Evolutionary conservation across 176 grass and related monocot genomes (phyloP).

Genomic region (Olyra latifolia): DNA sequence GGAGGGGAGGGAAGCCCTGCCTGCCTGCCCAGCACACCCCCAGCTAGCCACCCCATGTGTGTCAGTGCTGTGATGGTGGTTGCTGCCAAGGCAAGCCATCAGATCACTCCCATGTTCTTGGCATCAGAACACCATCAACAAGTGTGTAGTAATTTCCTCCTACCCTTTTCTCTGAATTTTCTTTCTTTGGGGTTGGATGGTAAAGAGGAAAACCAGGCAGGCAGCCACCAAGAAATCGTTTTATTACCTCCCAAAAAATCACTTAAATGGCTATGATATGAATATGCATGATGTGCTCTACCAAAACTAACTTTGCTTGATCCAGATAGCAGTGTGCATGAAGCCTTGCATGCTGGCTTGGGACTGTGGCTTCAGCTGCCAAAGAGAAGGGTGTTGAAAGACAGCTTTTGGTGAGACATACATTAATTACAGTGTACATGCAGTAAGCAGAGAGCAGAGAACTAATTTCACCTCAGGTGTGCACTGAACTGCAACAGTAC

Average conservation of each 20-base stretch:
- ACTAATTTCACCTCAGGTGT: not conserved
- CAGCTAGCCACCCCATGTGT: slow-evolving; percentile 33
- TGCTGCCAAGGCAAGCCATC: slow-evolving; percentile 80
- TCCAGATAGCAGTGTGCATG: not conserved
- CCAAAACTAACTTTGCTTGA: not conserved
- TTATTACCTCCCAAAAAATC: not conserved
- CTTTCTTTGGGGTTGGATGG: not conserved
- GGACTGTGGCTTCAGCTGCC: not conserved
- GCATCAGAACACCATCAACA: slow-evolving; percentile 43
- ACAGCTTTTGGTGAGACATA: not conserved
- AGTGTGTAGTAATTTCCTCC: slow-evolving; percentile 9
- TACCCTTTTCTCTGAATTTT: not conserved
- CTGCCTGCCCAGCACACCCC: not conserved
- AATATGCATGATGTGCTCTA: not conserved
- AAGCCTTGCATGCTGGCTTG: not conserved
- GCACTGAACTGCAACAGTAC: not conserved
- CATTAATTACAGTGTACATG: not conserved
- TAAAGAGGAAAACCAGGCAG: not conserved
- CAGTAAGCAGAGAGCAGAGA: not conserved
- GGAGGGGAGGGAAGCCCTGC: not conserved
- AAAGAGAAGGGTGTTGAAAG: not conserved
- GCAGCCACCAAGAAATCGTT: not conserved
- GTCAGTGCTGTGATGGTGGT: slow-evolving; percentile 39
- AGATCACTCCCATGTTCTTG: slow-evolving; percentile 68
- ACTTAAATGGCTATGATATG: not conserved